phyloP scores from a whole-genome alignment of 2,329 filamentous ascomycete genomes.

The Aureobasidium sp. region DNA sequence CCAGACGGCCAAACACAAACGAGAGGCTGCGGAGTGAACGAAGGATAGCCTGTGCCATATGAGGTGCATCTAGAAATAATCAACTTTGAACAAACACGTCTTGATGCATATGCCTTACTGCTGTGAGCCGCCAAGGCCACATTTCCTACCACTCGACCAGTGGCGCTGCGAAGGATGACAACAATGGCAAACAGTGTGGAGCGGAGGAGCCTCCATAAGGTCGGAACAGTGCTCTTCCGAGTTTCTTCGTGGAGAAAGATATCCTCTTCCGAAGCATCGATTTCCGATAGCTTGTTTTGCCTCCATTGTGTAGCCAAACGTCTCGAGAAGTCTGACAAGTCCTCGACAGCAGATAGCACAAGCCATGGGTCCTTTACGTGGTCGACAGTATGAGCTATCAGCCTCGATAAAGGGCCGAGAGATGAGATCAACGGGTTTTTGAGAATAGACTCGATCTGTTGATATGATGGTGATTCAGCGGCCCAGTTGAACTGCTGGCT shows the following conservation, averaged over 20 bases:
- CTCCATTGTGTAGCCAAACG: slow-evolving; percentile 65
- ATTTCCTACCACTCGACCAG: slow-evolving; percentile 49
- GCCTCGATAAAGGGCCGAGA: slow-evolving; percentile 57
- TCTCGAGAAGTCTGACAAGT: slow-evolving; percentile 57
- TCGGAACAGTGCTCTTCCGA: slow-evolving; percentile 55
- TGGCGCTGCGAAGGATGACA: slow-evolving; percentile 63
- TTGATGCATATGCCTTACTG: slow-evolving; percentile 30
- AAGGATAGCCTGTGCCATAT: slow-evolving; percentile 61
- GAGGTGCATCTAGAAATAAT: slow-evolving; percentile 46
- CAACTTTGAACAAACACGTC: neutral
- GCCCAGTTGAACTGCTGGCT: slow-evolving; percentile 55
- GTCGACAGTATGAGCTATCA: slow-evolving; percentile 56
- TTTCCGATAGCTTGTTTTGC: slow-evolving; percentile 60
- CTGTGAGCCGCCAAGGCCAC: slow-evolving; percentile 12
- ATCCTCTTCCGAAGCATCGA: slow-evolving; percentile 60
- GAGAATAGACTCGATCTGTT: slow-evolving; percentile 49
- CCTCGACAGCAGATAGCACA: slow-evolving; percentile 49
- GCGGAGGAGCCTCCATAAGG: slow-evolving; percentile 66
- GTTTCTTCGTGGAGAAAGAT: slow-evolving; percentile 57
- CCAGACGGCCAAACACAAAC: slow-evolving; percentile 70
- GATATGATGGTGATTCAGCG: slow-evolving; percentile 48
- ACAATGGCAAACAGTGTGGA: slow-evolving; percentile 68
- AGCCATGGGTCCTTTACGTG: slow-evolving; percentile 44
- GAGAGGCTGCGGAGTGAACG: slow-evolving; percentile 67
- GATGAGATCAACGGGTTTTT: slow-evolving; percentile 54